Conservation (phyloP, 371 early-diverging fungal genomes). For the Circinella umbellata region DNA sequence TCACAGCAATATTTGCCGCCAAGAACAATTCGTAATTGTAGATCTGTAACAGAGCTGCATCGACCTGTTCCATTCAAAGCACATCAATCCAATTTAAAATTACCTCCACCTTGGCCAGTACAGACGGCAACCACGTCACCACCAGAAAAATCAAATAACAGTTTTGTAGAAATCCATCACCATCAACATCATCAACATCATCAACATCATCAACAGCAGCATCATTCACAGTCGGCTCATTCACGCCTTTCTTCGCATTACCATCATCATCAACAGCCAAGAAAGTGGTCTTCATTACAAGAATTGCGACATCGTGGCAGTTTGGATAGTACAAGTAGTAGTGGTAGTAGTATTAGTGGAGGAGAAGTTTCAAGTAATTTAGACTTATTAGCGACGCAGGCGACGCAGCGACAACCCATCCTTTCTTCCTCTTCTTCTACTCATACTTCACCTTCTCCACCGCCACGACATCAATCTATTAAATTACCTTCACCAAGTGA, state of each 20-base stretch:
- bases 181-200: not conserved
- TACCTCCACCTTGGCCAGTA: slow-evolving; percentile 10
- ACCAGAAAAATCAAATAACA: not conserved
- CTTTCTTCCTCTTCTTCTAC: slow-evolving; percentile 28
- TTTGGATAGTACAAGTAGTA: slow-evolving; percentile 3
- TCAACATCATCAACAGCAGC: not conserved
- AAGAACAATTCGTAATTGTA: slow-evolving; percentile 5
- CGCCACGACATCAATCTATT: not conserved
- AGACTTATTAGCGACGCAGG: slow-evolving; percentile 47
- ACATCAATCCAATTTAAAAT: slow-evolving; percentile 5
- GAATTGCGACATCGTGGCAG: slow-evolving; percentile 9
- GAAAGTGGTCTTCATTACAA: slow-evolving; percentile 15
- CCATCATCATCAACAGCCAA: slow-evolving; percentile 8
- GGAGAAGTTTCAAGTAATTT: slow-evolving; percentile 26
- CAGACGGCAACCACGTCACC: too few species aligned
- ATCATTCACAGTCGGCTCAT: not conserved
- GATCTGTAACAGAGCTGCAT: slow-evolving; percentile 16
- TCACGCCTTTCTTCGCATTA: not conserved
- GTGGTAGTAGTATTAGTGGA: not conserved
- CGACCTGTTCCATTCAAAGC: slow-evolving; percentile 12
- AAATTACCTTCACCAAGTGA: slow-evolving; percentile 21
- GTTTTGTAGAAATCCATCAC: not conserved
- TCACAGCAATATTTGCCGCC: not conserved
- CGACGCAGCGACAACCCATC: slow-evolving; percentile 37
- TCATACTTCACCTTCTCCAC: slow-evolving; percentile 13